phyloP scores from a whole-genome alignment of 1,139 yeast species.

The Groenewaldozyma auringiensis region DNA sequence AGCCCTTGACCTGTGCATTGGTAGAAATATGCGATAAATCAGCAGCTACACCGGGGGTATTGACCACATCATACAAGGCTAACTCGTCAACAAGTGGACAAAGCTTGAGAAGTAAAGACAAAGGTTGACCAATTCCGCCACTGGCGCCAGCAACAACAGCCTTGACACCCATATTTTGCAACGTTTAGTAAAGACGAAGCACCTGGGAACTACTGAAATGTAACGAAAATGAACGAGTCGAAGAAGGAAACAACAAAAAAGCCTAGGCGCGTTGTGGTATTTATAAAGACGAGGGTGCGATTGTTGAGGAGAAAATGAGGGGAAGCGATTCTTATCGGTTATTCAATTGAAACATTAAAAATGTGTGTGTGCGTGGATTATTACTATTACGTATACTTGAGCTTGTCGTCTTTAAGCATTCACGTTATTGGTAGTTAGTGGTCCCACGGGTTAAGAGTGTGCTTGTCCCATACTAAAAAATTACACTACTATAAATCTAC shows the following conservation, averaged over 20 bases:
- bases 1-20: constrained; percentile 60
- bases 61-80: constrained; percentile 80
- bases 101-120: constrained; percentile 73
- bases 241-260: constrained; percentile 2
- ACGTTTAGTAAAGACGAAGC: too few species aligned
- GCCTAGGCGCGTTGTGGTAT: neutral
- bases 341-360: too few species aligned
- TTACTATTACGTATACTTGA: too few species aligned
- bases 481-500: too few species aligned
- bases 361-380: too few species aligned
- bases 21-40: constrained; percentile 89
- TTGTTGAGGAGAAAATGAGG: neutral
- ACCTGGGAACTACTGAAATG: neutral
- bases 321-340: neutral
- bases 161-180: constrained; percentile 18
- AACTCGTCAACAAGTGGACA: constrained; percentile 52
- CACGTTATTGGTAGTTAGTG: too few species aligned
- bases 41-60: constrained; percentile 88
- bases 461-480: too few species aligned
- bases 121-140: constrained; percentile 79
- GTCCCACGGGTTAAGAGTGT: too few species aligned
- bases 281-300: constrained; percentile 1
- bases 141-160: constrained; percentile 38
- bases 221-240: neutral
- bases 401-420: too few species aligned